Evolutionary conservation across 805 yeast species (phyloP), one percentile per base, ranked within the genome.

Genomic region (Huiozyma naganishii): DNA sequence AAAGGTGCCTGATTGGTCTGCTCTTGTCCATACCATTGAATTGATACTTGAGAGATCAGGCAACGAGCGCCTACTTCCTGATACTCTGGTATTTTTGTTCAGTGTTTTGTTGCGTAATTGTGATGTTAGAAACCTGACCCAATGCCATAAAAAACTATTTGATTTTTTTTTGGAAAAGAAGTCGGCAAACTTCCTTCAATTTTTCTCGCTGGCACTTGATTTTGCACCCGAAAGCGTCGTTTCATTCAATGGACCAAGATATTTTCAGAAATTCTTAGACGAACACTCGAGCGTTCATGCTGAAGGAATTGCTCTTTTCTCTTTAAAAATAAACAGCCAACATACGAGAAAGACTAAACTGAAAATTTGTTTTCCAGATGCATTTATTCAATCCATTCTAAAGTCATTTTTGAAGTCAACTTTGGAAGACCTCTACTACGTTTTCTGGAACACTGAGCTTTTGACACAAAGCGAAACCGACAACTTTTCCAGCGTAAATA

Each of bases 21-120:
- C 11, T 23, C 37, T 52, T 8, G 44, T 48, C 8, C 34, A 37
- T 9, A 13, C 54, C 27, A 44, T 52, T 10, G 49, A 47, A 27
- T 47, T 38, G 27, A 29, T 55, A 4, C 40, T 54, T 9, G 42
- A 42, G 11, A 37, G 41, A 3, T 11, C 48, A 13, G 39, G 29
- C 7, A 32, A 34, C 6, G 27, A 34, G 4, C 23, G 39, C 3
- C 34, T 49, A 13, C 38, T 37, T 43, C 58, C 55, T 42, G 60
- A 41, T 45, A 58, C 65, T 2, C 39, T 73, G 35, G 62, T 72
- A 3, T 74, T 76, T 49, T 58, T 78, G 35, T 65, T 74, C 40
- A 59, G 77, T 2, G 59, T 75, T 10, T 48, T 78, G 27, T 56
- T 79, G 41, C 75, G 86, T 67, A 79, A 80, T 54, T 62, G 78